Evolutionary conservation across 345 rosid species (phyloP).

Genomic region (Salix suchowensis): DNA sequence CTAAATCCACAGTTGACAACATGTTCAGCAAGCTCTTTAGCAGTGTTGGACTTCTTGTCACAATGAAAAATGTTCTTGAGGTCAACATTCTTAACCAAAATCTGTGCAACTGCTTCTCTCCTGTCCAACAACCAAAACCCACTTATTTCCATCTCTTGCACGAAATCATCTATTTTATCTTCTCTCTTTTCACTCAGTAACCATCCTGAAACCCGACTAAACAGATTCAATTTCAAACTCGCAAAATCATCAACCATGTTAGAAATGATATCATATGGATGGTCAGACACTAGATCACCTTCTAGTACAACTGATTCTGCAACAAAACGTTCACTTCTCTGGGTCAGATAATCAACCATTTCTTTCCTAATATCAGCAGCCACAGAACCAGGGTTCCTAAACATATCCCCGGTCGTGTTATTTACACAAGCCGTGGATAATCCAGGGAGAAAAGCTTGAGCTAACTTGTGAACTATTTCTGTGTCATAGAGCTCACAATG

Average conservation of each 20-base stretch:
- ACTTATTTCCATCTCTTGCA: conserved; percentile 76
- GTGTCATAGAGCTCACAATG: conserved; percentile 64
- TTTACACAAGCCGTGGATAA: conserved; percentile 78
- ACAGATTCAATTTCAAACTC: conserved; percentile 56
- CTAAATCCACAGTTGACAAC: conserved; percentile 47
- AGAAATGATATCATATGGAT: conserved; percentile 68
- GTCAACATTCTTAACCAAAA: conserved; percentile 70
- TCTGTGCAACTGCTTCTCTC: conserved; percentile 55
- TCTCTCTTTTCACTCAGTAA: conserved; percentile 78
- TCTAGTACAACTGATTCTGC: conserved; percentile 62
- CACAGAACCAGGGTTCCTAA: conserved; percentile 65
- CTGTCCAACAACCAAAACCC: conserved; percentile 68
- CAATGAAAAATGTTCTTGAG: conserved; percentile 63
- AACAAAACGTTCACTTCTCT: conserved; percentile 69
- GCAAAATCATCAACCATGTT: conserved; percentile 73
- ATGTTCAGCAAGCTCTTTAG: conserved; percentile 54
- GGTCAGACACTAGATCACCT: conserved; percentile 45
- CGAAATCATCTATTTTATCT: conserved; percentile 79
- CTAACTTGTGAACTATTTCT: conserved; percentile 55
- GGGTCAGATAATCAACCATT: conserved; percentile 57
- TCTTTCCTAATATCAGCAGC: conserved; percentile 74
- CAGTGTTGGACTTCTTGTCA: conserved; percentile 48
- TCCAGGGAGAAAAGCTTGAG: conserved; percentile 65
- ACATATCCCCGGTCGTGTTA: conserved; percentile 77
- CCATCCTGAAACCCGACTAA: conserved; percentile 84